These are phyloP conservation scores for Macrolepiota fuliginosa DNA, from an alignment of 768 basidiomycete genomes.

Conservation along the genomic window DNA sequence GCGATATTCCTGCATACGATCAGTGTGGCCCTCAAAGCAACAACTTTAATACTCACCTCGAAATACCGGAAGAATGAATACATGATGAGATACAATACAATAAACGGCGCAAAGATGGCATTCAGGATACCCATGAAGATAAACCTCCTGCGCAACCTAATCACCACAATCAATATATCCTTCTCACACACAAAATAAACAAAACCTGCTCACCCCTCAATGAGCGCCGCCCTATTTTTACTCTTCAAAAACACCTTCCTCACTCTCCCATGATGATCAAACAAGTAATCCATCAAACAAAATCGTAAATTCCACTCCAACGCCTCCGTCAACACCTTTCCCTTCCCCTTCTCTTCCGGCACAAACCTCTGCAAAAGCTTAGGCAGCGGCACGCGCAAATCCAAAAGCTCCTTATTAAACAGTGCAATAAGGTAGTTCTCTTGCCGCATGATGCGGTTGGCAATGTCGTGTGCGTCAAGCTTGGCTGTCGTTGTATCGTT, in stretches of 20 bases:
- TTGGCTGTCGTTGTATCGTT: slow-evolving; percentile 75
- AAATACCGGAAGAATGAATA: slow-evolving; percentile 99
- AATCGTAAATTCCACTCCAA: slow-evolving; percentile 98
- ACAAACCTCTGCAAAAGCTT: slow-evolving; percentile 49
- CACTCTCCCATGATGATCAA: slow-evolving; percentile 87
- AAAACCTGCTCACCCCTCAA: slow-evolving; percentile 66
- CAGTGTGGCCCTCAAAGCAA: slow-evolving; percentile 3
- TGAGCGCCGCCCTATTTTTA: slow-evolving; percentile 71
- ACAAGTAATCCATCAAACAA: slow-evolving; percentile 93
- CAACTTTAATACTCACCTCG: slow-evolving; percentile 52
- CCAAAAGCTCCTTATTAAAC: slow-evolving; percentile 94
- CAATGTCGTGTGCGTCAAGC: slow-evolving; percentile 96
- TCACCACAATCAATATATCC: slow-evolving; percentile 1
- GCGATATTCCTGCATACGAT: slow-evolving; percentile 81
- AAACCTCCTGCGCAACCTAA: slow-evolving; percentile 78
- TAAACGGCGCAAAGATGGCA: slow-evolving; percentile 94
- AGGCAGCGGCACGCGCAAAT: slow-evolving; percentile 83
- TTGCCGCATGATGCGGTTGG: slow-evolving; percentile 96
- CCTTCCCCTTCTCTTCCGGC: slow-evolving; percentile 57
- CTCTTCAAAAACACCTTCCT: slow-evolving; percentile 89
- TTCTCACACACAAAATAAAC: neutral
- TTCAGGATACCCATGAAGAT: slow-evolving; percentile 98
- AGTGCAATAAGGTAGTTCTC: slow-evolving; percentile 98
- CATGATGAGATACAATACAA: slow-evolving; percentile 93
- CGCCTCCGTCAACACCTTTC: slow-evolving; percentile 80